Evolutionary conservation across 768 basidiomycete species (phyloP).

Genomic region (Xanthoconium stramineum): DNA sequence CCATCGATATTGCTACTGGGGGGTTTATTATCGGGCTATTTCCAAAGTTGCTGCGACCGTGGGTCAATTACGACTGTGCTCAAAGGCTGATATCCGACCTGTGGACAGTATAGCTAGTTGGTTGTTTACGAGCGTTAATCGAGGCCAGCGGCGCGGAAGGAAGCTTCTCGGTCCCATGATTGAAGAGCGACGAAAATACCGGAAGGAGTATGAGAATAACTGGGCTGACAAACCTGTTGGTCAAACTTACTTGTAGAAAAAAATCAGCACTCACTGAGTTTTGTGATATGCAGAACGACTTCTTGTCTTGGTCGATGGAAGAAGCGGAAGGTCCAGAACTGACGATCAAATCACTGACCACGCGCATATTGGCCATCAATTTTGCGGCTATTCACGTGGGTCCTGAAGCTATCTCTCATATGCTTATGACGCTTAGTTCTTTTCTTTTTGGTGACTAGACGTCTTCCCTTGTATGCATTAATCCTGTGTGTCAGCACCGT

Average conservation of each 20-base stretch:
- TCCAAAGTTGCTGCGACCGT: not conserved
- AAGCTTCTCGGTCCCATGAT: constrained; percentile 29
- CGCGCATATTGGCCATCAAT: constrained; percentile 11
- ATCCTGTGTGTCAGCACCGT: no score
- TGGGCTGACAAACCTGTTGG: constrained; percentile 34
- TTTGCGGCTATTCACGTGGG: constrained; percentile 25
- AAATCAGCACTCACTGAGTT: not conserved
- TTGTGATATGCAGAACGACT: constrained; percentile 29
- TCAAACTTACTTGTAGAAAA: not conserved
- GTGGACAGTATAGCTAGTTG: not conserved
- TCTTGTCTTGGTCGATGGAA: constrained; percentile 33
- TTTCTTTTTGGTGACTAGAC: constrained; percentile 13
- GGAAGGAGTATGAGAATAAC: constrained; percentile 22
- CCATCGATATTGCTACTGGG: constrained; percentile 23
- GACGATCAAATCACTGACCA: constrained; percentile 21
- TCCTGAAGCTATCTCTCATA: not conserved
- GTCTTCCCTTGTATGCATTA: constrained; percentile 13
- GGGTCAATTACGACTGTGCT: not conserved
- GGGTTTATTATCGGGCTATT: not conserved
- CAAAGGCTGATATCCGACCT: not conserved
- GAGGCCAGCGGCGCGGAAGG: constrained; percentile 2
- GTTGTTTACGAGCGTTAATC: not conserved
- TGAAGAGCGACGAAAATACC: constrained; percentile 24
- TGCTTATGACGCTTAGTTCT: not conserved
- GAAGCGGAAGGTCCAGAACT: no score